Evolutionary conservation across 805 yeast species (phyloP).

Genomic region (Cyberlindnera sargentensis): DNA sequence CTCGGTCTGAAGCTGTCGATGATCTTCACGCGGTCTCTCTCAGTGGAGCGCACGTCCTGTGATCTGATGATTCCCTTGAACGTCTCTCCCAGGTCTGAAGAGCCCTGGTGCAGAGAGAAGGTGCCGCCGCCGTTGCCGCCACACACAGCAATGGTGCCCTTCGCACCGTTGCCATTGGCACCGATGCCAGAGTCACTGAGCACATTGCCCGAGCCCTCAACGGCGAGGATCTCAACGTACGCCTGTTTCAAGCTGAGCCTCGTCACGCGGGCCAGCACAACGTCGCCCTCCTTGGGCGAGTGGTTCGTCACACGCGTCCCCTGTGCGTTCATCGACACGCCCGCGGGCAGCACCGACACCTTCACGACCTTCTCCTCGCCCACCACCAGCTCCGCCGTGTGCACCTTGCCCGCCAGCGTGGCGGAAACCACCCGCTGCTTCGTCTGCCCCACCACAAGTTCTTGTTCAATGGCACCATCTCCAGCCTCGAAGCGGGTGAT

Average conservation of each 20-base stretch:
- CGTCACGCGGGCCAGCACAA: conserved; percentile 70
- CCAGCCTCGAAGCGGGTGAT: conserved; percentile 52
- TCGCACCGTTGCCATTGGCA: conserved; percentile 37
- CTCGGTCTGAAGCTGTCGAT: conserved; percentile 83
- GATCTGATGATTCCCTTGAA: conserved; percentile 81
- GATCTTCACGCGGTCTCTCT: conserved; percentile 78
- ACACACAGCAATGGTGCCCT: conserved; percentile 29
- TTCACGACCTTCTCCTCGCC: conserved; percentile 9
- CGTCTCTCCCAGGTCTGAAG: conserved; percentile 77
- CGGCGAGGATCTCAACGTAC: conserved; percentile 64
- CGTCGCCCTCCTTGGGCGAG: conserved; percentile 78
- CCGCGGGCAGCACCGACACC: conserved; percentile 25
- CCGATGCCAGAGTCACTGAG: conserved; percentile 63
- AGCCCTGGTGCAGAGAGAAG: conserved; percentile 36
- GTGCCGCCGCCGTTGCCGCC: conserved; percentile 50
- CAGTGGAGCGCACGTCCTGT: conserved; percentile 87
- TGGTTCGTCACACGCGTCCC: conserved; percentile 6
- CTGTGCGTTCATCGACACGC: not conserved
- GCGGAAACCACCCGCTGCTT: conserved; percentile 41
- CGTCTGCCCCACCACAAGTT: conserved; percentile 33
- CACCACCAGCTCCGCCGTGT: conserved; percentile 17
- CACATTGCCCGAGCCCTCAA: conserved; percentile 55
- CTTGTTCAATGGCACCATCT: conserved; percentile 50
- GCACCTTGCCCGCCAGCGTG: conserved; percentile 56
- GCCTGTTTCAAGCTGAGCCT: conserved; percentile 66